A percentile compares a stretch with the other conserved stretches of the same genome.
These are phyloP conservation scores for Pascua sp. DNA, from an alignment of 1,284 basidiomycete species.

Conservation along the genomic window DNA sequence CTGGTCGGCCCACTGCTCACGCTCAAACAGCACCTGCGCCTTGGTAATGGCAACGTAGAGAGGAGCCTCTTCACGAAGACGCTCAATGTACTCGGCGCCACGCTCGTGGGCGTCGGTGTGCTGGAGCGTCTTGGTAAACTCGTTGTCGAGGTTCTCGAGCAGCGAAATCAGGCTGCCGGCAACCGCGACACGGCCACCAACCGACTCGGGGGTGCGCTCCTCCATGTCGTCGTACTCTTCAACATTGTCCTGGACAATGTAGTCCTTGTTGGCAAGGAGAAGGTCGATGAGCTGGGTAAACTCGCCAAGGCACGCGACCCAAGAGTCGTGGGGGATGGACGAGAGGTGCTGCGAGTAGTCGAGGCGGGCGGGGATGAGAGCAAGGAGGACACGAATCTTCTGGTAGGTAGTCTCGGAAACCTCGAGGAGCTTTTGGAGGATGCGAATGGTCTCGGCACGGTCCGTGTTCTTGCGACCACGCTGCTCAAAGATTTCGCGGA, in stretches of 20 bases:
- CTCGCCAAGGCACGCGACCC: constrained; percentile 82
- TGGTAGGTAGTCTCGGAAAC: constrained; percentile 85
- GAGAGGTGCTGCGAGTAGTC: constrained; percentile 67
- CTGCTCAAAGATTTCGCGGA: constrained; percentile 87
- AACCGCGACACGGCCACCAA: constrained; percentile 53
- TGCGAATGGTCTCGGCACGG: constrained; percentile 87
- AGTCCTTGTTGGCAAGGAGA: constrained; percentile 64
- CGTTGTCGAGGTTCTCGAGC: constrained; percentile 94
- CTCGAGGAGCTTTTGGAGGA: constrained; percentile 81
- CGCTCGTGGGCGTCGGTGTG: constrained; percentile 88
- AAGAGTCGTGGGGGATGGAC: constrained; percentile 88
- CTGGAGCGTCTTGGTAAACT: constrained; percentile 96
- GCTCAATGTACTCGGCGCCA: constrained; percentile 95
- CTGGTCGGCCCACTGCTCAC: constrained; percentile 69
- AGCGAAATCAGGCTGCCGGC: constrained; percentile 91
- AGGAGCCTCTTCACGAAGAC: constrained; percentile 89
- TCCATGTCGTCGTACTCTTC: constrained; percentile 89
- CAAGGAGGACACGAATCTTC: constrained; percentile 87
- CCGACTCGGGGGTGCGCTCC: constrained; percentile 70
- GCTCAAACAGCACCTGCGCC: constrained; percentile 87
- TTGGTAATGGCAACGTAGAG: constrained; percentile 91
- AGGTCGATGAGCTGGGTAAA: constrained; percentile 81
- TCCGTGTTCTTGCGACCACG: constrained; percentile 99
- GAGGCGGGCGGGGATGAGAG: constrained; percentile 90
- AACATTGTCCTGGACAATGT: constrained; percentile 75